Conservation (phyloP, 129 eudicot genomes). For the Flaveria robusta region DNA sequence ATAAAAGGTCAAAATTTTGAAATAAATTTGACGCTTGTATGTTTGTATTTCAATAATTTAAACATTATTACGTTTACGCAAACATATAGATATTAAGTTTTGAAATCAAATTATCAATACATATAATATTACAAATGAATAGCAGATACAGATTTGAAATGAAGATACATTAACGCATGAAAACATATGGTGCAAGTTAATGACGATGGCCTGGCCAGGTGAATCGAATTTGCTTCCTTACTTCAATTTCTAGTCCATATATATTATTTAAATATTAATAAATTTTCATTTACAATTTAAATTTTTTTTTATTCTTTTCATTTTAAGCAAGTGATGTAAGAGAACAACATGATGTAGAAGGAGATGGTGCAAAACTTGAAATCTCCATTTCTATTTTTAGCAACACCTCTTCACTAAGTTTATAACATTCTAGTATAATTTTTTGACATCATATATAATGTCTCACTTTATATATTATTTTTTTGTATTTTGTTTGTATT, state of each 20-base stretch:
- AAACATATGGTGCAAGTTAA: not conserved
- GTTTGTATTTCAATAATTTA: too few relatives aligned
- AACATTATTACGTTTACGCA: too few relatives aligned
- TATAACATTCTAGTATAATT: slow-evolving; percentile 5
- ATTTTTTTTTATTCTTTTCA: not conserved
- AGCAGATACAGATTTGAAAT: not conserved
- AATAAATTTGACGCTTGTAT: too few relatives aligned
- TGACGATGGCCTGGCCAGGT: slow-evolving; percentile 14
- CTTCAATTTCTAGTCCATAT: not conserved
- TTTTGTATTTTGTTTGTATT: not conserved
- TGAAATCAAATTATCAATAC: too few relatives aligned
- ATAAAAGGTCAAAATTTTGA: too few relatives aligned
- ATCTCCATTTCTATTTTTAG: slow-evolving; percentile 29
- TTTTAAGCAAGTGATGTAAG: slow-evolving; percentile 23
- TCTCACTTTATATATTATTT: not conserved
- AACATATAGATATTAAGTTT: too few relatives aligned
- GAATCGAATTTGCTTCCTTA: slow-evolving; percentile 24
- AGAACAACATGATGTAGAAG: slow-evolving; percentile 13
- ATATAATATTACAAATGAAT: not conserved
- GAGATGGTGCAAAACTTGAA: slow-evolving; percentile 25
- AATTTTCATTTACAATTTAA: not conserved
- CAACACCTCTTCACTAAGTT: slow-evolving; percentile 8
- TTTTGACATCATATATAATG: not conserved
- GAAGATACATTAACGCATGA: not conserved
- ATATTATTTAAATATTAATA: not conserved